Conservation (phyloP, 2,329 filamentous ascomycete genomes). For the Aureobasidium sp. region DNA sequence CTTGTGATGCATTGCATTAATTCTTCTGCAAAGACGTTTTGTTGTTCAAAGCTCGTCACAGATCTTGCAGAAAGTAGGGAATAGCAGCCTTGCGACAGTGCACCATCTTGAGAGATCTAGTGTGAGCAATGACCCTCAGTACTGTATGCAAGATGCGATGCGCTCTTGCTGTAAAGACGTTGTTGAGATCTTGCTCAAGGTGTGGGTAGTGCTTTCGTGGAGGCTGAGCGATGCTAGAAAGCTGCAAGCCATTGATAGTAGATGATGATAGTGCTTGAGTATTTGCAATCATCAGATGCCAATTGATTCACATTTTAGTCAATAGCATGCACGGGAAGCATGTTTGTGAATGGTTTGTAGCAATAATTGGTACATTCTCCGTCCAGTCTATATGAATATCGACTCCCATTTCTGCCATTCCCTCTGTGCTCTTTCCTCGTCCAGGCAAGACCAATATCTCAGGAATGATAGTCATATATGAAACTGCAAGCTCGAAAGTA, state of each 20-base stretch:
- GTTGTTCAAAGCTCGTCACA: not conserved
- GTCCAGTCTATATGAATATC: not conserved
- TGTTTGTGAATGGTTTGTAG: not conserved
- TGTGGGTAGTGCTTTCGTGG: not conserved
- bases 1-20: too few species aligned
- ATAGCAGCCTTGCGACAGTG: not conserved
- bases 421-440: not conserved
- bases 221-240: not conserved
- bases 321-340: not conserved
- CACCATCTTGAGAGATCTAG: not conserved
- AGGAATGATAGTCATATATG: not conserved
- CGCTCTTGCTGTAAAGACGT: not conserved
- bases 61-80: not conserved
- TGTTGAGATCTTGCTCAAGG: not conserved
- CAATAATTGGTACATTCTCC: not conserved
- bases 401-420: not conserved
- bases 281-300: not conserved
- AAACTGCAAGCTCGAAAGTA: not conserved
- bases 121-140: not conserved
- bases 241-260: not conserved
- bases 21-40: not conserved
- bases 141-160: not conserved
- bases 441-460: not conserved
- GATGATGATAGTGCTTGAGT: too few species aligned
- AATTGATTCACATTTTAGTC: not conserved